Evolutionary conservation across 768 basidiomycete species (phyloP), one percentile per base, ranked within the genome.

Genomic region (Boletus rufocinnamomeus): DNA sequence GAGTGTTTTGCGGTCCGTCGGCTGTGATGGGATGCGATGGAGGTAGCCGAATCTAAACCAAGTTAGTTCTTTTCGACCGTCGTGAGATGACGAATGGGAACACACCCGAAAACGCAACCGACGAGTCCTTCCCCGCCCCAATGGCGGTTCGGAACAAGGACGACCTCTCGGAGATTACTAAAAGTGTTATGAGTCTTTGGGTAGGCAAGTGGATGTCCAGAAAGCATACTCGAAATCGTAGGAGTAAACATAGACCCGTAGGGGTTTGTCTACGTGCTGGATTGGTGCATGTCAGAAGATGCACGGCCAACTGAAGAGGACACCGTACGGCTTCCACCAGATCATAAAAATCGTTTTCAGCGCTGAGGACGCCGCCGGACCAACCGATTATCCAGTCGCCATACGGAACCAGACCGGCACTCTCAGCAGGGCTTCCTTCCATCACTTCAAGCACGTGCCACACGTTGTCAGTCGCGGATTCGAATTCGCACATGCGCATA

Each of bases 361-460:
- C 87, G 60, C 87, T 82, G 47, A 99, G 76, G 4, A 91, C 88
- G 9, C 97, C 96, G 13, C 97, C 96, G 17, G 93, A 92, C 91
- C 96, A 99, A 21, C 96, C 96, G 67, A 88, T 78, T 63, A 86
- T 84, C 77, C 84, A 87, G 72, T 86, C 84, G 32, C 83, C 81
- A 77, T 92, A 95, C 1, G 96, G 96, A 21, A 99, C 97, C 13
- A 98, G 84, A 3, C 95, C 96, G 7, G 95, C 94, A 67, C 89
- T 92, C 77, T 98, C 95, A 10, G 96, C 97, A 7, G 97, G 97
- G 61, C 89, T 92, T 23, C 94, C 96, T 72, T 99, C 96, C 41
- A 96, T 76, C 16, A 99, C 94, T 69, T 99, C 97, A 47, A 99
- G 80, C 41, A 99, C 94, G 74, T 98, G 97, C 95, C 97, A 99